phyloP scores from a whole-genome alignment of 768 basidiomycete genomes.

The Xerocomus spinulosus region DNA sequence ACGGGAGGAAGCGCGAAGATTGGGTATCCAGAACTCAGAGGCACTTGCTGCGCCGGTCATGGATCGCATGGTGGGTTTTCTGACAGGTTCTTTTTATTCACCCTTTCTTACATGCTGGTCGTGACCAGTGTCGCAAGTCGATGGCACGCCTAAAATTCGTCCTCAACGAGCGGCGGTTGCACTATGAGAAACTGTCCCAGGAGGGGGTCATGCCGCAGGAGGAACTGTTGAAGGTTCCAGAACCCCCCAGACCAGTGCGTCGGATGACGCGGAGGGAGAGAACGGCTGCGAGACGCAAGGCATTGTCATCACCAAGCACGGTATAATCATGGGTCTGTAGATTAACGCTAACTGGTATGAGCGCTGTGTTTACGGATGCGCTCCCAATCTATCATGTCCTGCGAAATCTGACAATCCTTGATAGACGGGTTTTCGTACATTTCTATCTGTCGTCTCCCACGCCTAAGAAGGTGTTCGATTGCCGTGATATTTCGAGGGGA shows the following conservation, averaged over 20 bases:
- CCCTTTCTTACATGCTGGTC: slow-evolving; percentile 3
- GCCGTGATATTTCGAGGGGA: slow-evolving; percentile 63
- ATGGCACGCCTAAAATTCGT: slow-evolving; percentile 97
- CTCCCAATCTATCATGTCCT: slow-evolving; percentile 67
- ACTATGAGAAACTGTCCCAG: slow-evolving; percentile 48
- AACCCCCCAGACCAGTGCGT: slow-evolving; percentile 8
- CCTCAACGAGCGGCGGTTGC: slow-evolving; percentile 83
- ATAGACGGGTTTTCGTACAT: slow-evolving; percentile 63
- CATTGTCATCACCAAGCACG: not conserved
- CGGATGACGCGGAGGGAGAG: slow-evolving; percentile 22
- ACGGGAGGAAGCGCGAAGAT: slow-evolving; percentile 66
- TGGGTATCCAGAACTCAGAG: slow-evolving; percentile 39
- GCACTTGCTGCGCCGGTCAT: slow-evolving; percentile 27
- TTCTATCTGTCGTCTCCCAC: slow-evolving; percentile 62
- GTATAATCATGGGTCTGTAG: slow-evolving; percentile 7
- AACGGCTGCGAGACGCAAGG: slow-evolving; percentile 15
- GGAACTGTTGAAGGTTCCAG: slow-evolving; percentile 13
- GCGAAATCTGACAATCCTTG: slow-evolving; percentile 71
- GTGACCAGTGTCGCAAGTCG: slow-evolving; percentile 77
- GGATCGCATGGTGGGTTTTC: slow-evolving; percentile 42
- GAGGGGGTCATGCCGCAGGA: slow-evolving; percentile 19
- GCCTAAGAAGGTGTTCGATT: slow-evolving; percentile 74
- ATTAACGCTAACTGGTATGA: not conserved
- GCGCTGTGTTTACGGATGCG: slow-evolving; percentile 19
- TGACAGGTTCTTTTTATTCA: not conserved